A percentile compares a stretch with the other conserved stretches of the same genome.
phyloP scores from a whole-genome alignment of 2,329 filamentous ascomycete species.

The Cercospora beticola region DNA sequence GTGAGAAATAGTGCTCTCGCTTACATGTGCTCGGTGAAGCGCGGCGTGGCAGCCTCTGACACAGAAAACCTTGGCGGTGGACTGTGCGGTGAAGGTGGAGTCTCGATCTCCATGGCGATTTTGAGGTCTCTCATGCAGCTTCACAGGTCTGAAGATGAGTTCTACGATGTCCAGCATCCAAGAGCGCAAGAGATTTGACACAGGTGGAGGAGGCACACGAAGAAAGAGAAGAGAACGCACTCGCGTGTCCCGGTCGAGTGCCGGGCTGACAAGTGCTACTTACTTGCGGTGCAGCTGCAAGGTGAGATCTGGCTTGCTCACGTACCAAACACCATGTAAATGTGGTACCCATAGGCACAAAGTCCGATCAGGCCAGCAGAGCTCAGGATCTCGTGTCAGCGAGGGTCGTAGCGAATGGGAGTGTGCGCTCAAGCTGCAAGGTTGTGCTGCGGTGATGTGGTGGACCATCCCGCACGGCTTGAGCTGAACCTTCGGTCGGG shows the following conservation, averaged over 20 bases:
- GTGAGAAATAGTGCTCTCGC: constrained; percentile 5
- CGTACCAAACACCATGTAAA: not conserved
- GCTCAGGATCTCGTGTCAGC: constrained; percentile 6
- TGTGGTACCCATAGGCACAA: not conserved
- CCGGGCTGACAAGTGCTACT: not conserved
- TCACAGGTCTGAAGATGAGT: not conserved
- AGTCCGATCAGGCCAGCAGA: constrained; percentile 3
- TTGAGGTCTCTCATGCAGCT: not conserved
- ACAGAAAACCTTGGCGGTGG: constrained; percentile 27
- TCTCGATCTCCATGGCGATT: constrained; percentile 4
- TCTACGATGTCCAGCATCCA: not conserved
- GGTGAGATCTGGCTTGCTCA: constrained; percentile 4
- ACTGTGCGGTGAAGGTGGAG: constrained; percentile 14
- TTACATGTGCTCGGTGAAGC: constrained; percentile 34
- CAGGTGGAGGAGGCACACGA: constrained; percentile 1
- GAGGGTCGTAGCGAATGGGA: constrained; percentile 12
- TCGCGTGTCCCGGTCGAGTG: not conserved
- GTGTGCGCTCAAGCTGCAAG: constrained; percentile 13
- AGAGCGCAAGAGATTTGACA: not conserved
- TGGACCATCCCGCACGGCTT: constrained; percentile 12
- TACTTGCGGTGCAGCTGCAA: not conserved
- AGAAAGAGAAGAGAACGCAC: not conserved
- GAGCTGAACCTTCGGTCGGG: constrained; percentile 12
- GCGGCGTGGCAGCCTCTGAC: constrained; percentile 18
- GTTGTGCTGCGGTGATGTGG: constrained; percentile 13